Percentiles rank a stretch among this genome's conserved stretches.
These are phyloP conservation scores for Colletotrichum sojae DNA, from an alignment of 2,329 filamentous ascomycete genomes.

Conservation along the genomic window DNA sequence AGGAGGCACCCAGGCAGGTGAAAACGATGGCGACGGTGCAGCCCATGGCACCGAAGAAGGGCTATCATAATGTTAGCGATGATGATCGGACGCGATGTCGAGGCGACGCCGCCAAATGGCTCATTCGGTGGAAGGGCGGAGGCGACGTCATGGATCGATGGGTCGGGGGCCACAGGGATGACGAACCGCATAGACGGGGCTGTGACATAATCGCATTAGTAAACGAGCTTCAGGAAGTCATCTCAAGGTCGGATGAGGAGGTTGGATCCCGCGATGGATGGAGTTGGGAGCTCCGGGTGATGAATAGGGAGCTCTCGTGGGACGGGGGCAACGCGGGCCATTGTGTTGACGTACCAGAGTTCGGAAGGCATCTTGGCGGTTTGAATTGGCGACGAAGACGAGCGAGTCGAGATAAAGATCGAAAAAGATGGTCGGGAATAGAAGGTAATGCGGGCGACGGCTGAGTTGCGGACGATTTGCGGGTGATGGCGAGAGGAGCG, in stretches of 20 bases:
- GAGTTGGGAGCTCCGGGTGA: constrained; percentile 50
- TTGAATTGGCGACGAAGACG: constrained; percentile 44
- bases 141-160: constrained; percentile 42
- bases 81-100: constrained; percentile 26
- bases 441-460: constrained; percentile 36
- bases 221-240: constrained; percentile 25
- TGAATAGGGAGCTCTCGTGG: constrained; percentile 47
- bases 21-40: constrained; percentile 98
- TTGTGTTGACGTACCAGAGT: constrained; percentile 78
- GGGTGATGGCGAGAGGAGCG: constrained; percentile 28
- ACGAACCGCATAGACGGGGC: constrained; percentile 99
- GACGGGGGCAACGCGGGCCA: constrained; percentile 50
- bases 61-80: constrained; percentile 61
- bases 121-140: constrained; percentile 33
- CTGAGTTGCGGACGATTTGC: constrained; percentile 35
- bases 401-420: constrained; percentile 31
- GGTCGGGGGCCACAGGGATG: constrained; percentile 44
- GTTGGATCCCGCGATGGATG: constrained; percentile 35
- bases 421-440: constrained; percentile 27
- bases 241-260: constrained; percentile 11
- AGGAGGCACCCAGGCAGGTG: constrained; percentile 96
- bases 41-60: constrained; percentile 98
- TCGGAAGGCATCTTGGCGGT: constrained; percentile 80
- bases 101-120: constrained; percentile 32
- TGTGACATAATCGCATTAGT: constrained; percentile 57